phyloP scores from a whole-genome alignment of 1,284 basidiomycete species.

The Bondarzewia mesenterica region DNA sequence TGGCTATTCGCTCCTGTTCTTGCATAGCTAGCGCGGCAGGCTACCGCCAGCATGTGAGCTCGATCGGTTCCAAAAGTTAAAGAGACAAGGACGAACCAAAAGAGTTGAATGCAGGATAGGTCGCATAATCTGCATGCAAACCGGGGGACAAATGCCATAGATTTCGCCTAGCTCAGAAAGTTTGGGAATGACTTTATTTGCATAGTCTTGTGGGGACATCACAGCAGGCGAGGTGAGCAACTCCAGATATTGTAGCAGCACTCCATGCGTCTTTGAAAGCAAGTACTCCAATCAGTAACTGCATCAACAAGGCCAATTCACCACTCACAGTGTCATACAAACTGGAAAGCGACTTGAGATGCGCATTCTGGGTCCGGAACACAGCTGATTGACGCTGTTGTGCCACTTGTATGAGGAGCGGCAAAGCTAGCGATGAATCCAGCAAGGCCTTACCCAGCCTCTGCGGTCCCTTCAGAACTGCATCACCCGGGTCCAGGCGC shows the following conservation, averaged over 20 bases:
- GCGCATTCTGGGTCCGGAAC: slow-evolving; percentile 59
- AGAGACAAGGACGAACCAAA: slow-evolving; percentile 35
- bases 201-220: slow-evolving; percentile 54
- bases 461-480: slow-evolving; percentile 50
- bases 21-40: slow-evolving; percentile 48
- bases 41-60: slow-evolving; percentile 22
- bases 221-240: slow-evolving; percentile 59
- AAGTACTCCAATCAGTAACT: slow-evolving; percentile 1
- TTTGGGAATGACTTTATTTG: slow-evolving; percentile 58
- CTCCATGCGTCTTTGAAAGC: slow-evolving; percentile 58
- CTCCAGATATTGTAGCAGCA: slow-evolving; percentile 69
- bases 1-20: slow-evolving; percentile 57
- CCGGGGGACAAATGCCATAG: slow-evolving; percentile 74
- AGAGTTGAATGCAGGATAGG: slow-evolving; percentile 67
- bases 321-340: slow-evolving; percentile 78
- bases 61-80: not conserved
- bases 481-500: slow-evolving; percentile 55
- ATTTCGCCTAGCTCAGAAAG: slow-evolving; percentile 63
- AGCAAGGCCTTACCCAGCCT: slow-evolving; percentile 68
- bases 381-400: slow-evolving; percentile 81
- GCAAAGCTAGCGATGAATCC: slow-evolving; percentile 66
- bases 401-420: slow-evolving; percentile 82
- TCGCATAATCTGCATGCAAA: slow-evolving; percentile 88
- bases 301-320: slow-evolving; percentile 19
- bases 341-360: slow-evolving; percentile 79